Evolutionary conservation across 2,329 filamentous ascomycete species (phyloP).

Genomic region (Fusarium algeriense): DNA sequence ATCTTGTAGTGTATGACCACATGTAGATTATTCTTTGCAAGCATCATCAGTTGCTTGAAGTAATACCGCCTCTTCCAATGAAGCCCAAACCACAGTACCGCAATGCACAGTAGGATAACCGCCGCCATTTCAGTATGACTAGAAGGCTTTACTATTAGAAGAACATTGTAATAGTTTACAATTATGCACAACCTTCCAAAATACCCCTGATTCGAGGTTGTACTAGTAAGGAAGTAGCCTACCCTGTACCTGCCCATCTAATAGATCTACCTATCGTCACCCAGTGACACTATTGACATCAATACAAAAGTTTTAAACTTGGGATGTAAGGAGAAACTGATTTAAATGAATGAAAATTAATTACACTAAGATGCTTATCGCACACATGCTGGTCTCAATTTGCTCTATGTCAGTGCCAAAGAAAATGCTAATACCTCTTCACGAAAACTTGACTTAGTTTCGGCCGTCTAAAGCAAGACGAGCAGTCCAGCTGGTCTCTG

Average conservation of each 20-base stretch:
- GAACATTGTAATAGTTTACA: no score
- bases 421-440: not conserved
- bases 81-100: not conserved
- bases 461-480: no score
- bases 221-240: not conserved
- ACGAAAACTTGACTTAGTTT: no score
- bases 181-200: no score
- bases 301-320: not conserved
- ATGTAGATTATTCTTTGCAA: not conserved
- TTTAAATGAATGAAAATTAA: not conserved
- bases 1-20: not conserved
- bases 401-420: not conserved
- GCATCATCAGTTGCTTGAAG: not conserved
- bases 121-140: no score
- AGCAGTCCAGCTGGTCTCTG: no score
- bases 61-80: not conserved
- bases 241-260: not conserved
- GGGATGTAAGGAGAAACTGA: not conserved
- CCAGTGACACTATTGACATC: not conserved
- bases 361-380: not conserved
- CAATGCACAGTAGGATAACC: no score
- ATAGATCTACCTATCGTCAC: not conserved
- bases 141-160: no score
- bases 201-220: no score
- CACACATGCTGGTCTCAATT: not conserved